A percentile compares a stretch with the other conserved stretches of the same genome.
Evolutionary conservation across 495 filamentous ascomycete species (phyloP).

Genomic region (Chlorociboria aeruginascens): DNA sequence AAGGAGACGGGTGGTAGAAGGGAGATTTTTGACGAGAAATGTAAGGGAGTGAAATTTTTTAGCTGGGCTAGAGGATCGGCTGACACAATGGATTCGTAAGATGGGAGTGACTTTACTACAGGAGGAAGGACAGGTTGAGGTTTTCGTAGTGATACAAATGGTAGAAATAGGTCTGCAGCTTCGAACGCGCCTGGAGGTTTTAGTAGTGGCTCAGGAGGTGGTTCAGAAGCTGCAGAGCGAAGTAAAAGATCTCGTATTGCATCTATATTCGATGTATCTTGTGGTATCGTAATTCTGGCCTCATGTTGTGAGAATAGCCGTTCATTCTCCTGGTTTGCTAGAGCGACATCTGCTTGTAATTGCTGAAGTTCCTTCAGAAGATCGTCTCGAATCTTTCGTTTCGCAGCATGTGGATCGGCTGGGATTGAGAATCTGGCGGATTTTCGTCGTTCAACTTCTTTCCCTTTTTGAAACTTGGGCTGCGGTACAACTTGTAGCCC

Average conservation of each 20-base stretch:
- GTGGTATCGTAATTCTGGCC: background rate
- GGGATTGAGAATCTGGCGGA: conserved; percentile 14
- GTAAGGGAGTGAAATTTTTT: conserved; percentile 41
- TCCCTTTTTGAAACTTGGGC: background rate
- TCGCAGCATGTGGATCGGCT: conserved; percentile 13
- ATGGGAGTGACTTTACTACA: conserved; percentile 24
- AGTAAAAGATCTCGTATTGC: conserved; percentile 9
- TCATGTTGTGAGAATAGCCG: conserved; percentile 10
- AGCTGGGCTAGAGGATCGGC: conserved; percentile 45
- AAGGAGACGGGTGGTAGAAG: conserved; percentile 22
- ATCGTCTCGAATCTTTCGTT: conserved; percentile 12
- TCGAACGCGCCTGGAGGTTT: conserved; percentile 22
- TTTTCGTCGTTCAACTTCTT: conserved; percentile 9
- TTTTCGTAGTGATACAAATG: conserved; percentile 28
- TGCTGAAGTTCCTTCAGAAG: conserved; percentile 17
- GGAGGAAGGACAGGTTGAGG: conserved; percentile 7
- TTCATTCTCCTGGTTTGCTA: conserved; percentile 19
- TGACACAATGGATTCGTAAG: conserved; percentile 41
- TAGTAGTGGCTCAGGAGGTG: conserved; percentile 16
- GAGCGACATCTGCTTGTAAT: conserved; percentile 18
- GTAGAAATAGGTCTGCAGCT: conserved; percentile 36
- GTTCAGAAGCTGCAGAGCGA: conserved; percentile 6
- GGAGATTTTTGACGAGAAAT: conserved; percentile 35
- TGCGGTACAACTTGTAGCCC: background rate
- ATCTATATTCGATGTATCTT: conserved; percentile 6